Conservation (phyloP, 2,329 filamentous ascomycete species). For the Apiospora sp. region DNA sequence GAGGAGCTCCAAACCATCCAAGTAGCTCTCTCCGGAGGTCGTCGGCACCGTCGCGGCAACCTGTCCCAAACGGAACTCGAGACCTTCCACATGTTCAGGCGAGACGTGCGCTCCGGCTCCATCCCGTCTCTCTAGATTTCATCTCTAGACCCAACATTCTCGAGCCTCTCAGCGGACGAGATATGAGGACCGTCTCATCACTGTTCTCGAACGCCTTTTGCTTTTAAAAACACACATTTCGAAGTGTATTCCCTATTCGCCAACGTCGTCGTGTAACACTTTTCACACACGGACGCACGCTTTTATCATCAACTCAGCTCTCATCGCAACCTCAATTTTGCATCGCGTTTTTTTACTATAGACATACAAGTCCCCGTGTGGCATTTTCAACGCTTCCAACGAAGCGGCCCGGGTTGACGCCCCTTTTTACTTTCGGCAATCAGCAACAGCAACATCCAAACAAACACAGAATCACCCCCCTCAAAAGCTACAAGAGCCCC, state of each 20-base stretch:
- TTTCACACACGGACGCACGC: not conserved
- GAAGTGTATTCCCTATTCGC: not conserved
- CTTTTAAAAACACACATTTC: not conserved
- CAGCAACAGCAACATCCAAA: not conserved
- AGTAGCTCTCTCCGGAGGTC: conserved; percentile 18
- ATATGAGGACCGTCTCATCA: conserved; percentile 6
- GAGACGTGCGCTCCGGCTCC: conserved; percentile 20
- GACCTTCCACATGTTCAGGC: conserved; percentile 24
- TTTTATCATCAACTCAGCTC: not conserved
- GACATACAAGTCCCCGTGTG: conserved; percentile 17
- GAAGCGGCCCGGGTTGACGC: conserved; percentile 21
- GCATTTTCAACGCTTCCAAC: conserved; percentile 21
- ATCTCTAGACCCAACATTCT: not conserved
- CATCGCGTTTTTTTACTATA: not conserved
- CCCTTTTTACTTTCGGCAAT: conserved; percentile 1
- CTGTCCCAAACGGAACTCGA: conserved; percentile 21
- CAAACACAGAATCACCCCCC: not conserved
- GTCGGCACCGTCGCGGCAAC: conserved; percentile 24
- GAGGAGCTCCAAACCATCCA: conserved; percentile 24
- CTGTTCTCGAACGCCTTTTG: conserved; percentile 8
- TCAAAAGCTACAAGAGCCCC: not conserved
- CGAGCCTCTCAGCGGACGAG: not conserved
- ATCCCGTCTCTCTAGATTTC: conserved; percentile 2
- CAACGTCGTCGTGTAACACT: not conserved
- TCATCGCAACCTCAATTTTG: not conserved